Evolutionary conservation across 176 grass and related monocot species (phyloP), one percentile per base, ranked within the genome.

Genomic region (Triticum urartu): DNA sequence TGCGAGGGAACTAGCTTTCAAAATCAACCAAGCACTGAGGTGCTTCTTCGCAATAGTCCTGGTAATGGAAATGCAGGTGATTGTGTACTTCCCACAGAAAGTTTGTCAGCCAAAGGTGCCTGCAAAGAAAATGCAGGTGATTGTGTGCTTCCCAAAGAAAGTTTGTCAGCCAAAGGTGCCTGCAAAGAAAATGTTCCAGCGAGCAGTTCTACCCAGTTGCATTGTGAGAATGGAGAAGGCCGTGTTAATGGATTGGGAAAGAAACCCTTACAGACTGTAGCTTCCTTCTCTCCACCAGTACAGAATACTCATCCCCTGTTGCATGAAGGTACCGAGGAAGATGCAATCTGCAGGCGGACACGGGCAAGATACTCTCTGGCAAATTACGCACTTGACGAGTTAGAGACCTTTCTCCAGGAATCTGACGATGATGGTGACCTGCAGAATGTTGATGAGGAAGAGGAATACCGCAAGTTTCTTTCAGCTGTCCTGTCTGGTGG

Each of bases 391-490:
- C 90, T 98, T 9, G 87, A 98, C 45, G 94, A 98, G 80, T 84
- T 98, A 74, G 97, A 98, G 75, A 93, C 85, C 65, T 95, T 98
- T 90, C 92, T 95, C 11, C 94, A 95, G 87, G 94, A 95, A 88
- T 98, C 97, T 87, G 97, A 98, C 50, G 90, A 98, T 62, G 95
- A 98, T 66, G 84, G 75, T 39, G 92, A 90, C 30, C 74, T 90
- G 45, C 88, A 89, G 43, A 98, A 95, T 95, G 90, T 95, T 71
- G 89, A 95, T 43, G 97, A 98, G 82, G 92, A 95, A 92, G 90
- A 94, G 86, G 97, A 98, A 79, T 98, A 98, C 48, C 90, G 58
- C 47, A 95, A 92, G 85, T 98, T 98, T 94, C 93, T 98, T 93
- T 89, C 94, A 56, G 89, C 92, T 86, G 94, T 98, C 75, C 83